Base-by-base conservation (phyloP, 2,329 filamentous ascomycete genomes). In the Hypoxylon sp. region DNA sequence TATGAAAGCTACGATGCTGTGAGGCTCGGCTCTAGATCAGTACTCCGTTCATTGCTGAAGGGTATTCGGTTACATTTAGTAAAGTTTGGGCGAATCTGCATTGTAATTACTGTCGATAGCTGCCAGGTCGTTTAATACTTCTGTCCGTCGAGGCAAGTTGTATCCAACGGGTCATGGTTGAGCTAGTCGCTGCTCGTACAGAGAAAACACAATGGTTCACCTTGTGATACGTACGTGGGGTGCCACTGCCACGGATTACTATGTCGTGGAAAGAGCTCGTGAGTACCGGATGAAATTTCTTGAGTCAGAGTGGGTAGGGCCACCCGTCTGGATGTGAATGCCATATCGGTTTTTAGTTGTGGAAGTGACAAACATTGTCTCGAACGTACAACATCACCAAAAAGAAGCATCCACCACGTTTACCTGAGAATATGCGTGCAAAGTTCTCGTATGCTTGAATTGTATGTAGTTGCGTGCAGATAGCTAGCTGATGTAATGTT, bases 121-220 rank as follows among this genome's bases (percentile, higher is more conserved):
- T 14, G 20, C 20, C n/a, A 45, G 22, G 4, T 51, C 14, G 49
- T 40, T 6, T 22, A 24, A 20, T 14, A 1, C 5, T 33, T 24
- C 30, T 44, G n/a, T 22, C 24, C 16, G 16, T 12, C 8, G 49
- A 51, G 32, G 32, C 32, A 20, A 12, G n/a, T 20, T 49, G 8
- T 52, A 24, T 4, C 14, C 33, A 11, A 28, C n/a, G n/a, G 2
- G 24, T 16, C 12, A 18, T 32, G 24, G 16, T 24, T 5, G 26
- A 22, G 51, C 4, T 32, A 30, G 9, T 32, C 26, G 22, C 9
- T 14, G 11, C 51, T 54, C 33, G 16, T 16, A 54, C 51, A 44
- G 36, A 32, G 12, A 54, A 22, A 11, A 45, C 22, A 12, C 51
- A 32, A 45, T 54, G 51, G 33, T 44, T 45, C 51, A 44, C 36